Conservation (phyloP, 441 rosid genomes). For the Hypseocharis bilobata region DNA sequence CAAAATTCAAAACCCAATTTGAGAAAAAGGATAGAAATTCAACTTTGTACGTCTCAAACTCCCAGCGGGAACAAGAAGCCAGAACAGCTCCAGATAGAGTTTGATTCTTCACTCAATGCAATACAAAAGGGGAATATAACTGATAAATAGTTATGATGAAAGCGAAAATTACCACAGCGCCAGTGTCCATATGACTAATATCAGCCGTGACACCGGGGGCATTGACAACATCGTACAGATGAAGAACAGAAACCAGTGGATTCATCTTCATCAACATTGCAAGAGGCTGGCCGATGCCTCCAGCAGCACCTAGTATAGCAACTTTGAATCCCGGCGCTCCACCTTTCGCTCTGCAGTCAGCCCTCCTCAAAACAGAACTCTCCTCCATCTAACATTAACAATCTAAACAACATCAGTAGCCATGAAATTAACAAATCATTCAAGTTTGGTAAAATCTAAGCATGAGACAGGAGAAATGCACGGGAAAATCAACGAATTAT, state of each 20-base stretch:
- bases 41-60: no score
- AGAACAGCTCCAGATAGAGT: no score
- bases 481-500: not conserved
- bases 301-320: conserved; percentile 79
- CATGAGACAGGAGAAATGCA: no score
- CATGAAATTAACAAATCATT: not conserved
- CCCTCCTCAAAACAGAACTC: conserved; percentile 32
- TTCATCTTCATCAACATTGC: conserved; percentile 81
- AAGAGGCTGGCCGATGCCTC: conserved; percentile 86
- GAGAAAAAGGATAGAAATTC: no score
- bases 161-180: conserved; percentile 48
- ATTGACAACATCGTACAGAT: conserved; percentile 75
- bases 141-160: not conserved
- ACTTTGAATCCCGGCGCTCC: conserved; percentile 74
- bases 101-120: no score
- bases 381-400: conserved; percentile 27
- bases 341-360: conserved; percentile 60
- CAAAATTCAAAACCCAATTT: no score
- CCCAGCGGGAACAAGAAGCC: no score
- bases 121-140: not conserved
- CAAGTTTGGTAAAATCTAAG: not conserved
- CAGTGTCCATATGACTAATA: conserved; percentile 78
- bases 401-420: not conserved
- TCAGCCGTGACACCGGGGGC: conserved; percentile 85
- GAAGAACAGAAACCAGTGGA: conserved; percentile 76